Evolutionary conservation across 768 basidiomycete species (phyloP).

Genomic region (Trametes meyenii): DNA sequence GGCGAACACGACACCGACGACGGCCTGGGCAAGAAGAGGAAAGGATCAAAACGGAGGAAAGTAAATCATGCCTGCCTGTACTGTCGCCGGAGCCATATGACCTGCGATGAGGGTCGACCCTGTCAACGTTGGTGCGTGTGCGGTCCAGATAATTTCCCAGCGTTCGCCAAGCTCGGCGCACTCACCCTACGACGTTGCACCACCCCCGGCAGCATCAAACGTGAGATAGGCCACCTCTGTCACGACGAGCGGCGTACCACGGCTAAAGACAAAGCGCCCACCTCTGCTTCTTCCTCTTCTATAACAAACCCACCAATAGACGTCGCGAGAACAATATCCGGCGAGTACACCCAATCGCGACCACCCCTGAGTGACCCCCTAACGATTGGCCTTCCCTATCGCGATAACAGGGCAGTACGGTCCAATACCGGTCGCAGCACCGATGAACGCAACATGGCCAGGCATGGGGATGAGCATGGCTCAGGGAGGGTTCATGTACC

Average conservation of each 20-base stretch:
- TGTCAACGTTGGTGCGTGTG: slow-evolving; percentile 89
- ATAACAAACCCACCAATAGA: slow-evolving; percentile 32
- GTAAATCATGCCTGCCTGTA: slow-evolving; percentile 94
- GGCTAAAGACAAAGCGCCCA: slow-evolving; percentile 45
- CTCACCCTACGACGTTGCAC: slow-evolving; percentile 9
- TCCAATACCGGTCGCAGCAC: slow-evolving; percentile 27
- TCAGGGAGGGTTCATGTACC: slow-evolving; percentile 62
- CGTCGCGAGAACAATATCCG: slow-evolving; percentile 28
- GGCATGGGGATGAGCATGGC: slow-evolving; percentile 48
- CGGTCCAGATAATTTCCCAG: neutral
- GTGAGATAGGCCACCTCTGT: slow-evolving; percentile 94
- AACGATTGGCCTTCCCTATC: neutral
- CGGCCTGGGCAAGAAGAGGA: slow-evolving; percentile 45
- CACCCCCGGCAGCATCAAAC: slow-evolving; percentile 70
- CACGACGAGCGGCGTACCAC: slow-evolving; percentile 76
- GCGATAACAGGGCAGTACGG: slow-evolving; percentile 26
- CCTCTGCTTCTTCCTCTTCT: slow-evolving; percentile 37
- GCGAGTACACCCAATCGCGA: slow-evolving; percentile 24
- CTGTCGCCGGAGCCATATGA: slow-evolving; percentile 92
- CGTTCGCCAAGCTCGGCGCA: slow-evolving; percentile 3
- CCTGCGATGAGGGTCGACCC: slow-evolving; percentile 85
- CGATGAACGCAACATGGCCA: slow-evolving; percentile 53
- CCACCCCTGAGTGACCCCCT: neutral
- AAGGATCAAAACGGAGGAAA: slow-evolving; percentile 68
- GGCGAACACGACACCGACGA: slow-evolving; percentile 37